Base-by-base conservation (phyloP, 2,329 filamentous ascomycete genomes). In the Bipolaris zeicola region DNA sequence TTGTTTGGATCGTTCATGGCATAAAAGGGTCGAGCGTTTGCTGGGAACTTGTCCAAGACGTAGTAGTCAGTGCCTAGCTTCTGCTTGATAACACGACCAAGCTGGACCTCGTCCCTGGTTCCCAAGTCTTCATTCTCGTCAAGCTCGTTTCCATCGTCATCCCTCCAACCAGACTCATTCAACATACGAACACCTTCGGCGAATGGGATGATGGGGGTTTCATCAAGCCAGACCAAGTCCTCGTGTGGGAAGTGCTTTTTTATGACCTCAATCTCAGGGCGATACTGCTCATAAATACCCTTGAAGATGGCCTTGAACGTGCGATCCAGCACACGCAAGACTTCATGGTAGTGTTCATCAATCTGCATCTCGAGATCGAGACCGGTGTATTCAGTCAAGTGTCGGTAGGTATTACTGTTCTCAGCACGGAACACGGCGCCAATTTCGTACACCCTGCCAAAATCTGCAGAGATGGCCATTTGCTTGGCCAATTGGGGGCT, bases 331-430 rank as follows among this genome's bases (percentile, higher is more conserved):
- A 90, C 82, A 36, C 87, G 82, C 31, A 97, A 84, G 48, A 93
- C 90, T 76, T 97, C 93, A 69, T 96, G 89, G 74, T 97, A 96
- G 75, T 96, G 89, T 66, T 90, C 87, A 47, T 92, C 89, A 61
- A 97, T 91, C 3, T 88, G 85, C 94, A 97, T 97, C 72, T 97
- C 93, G 16, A 97, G 77, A 82, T 97, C 93, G 28, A 97, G 82
- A 52, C 93, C 93, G 4, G 92, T 97, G 74, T 96, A 97, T 75
- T 97, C 93, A 0, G 93, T 96, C 81, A 97, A 82, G 74, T 97
- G 93, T 36, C 93, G 88, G 70, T 96, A 93, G 0, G 93, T 97
- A 76, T 97, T 97, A 71, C 91, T 96, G 79, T 97, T 96, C 74
- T 97, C 93, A 0, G 93, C 93, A 65, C 93, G 87, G 82, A 97